Evolutionary conservation across 345 rosid species (phyloP).

Genomic region (Eucalyptus albens): DNA sequence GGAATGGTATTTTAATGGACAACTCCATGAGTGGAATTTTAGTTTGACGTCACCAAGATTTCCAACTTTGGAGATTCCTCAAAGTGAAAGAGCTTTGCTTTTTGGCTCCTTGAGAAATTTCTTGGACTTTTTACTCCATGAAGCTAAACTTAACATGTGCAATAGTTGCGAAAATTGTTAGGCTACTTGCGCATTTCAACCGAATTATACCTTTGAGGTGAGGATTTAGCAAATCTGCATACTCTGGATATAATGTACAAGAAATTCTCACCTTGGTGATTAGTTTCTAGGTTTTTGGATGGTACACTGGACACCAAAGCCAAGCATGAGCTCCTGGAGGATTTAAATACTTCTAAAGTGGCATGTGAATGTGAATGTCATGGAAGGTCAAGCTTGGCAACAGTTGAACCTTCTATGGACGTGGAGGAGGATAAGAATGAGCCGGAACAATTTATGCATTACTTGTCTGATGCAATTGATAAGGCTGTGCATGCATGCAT

Average conservation of each 20-base stretch:
- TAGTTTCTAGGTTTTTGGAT: constrained; percentile 54
- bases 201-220: neutral
- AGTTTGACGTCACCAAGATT: neutral
- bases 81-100: neutral
- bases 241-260: neutral
- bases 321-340: constrained; percentile 13
- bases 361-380: constrained; percentile 5
- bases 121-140: neutral
- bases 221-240: neutral
- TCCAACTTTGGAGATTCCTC: neutral
- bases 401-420: neutral
- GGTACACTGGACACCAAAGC: constrained; percentile 42
- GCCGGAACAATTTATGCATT: constrained; percentile 22
- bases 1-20: neutral
- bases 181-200: neutral
- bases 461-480: constrained; percentile 42
- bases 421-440: constrained; percentile 13
- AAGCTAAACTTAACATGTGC: neutral
- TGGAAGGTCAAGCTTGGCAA: constrained; percentile 18
- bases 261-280: neutral
- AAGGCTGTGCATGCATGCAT: constrained; percentile 26
- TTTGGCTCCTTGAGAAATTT: neutral
- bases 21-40: neutral
- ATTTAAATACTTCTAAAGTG: constrained; percentile 13
- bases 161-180: neutral